phyloP scores from a whole-genome alignment of 805 yeast genomes.

The Cyberlindnera bimundalis region DNA sequence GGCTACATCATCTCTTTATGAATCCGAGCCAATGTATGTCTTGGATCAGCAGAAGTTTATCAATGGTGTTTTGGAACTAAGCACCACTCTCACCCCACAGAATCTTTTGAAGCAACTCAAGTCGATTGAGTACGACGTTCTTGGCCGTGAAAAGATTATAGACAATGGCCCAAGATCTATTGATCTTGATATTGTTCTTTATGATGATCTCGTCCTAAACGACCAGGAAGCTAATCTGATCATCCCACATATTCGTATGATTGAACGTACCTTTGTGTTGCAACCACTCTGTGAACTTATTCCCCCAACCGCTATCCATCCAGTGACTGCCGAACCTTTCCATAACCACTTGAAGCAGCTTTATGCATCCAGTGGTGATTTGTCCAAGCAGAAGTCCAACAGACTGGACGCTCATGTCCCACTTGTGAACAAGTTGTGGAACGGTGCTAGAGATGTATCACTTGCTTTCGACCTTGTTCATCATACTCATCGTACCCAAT shows the following conservation, averaged over 20 bases:
- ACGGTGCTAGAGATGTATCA: constrained; percentile 22
- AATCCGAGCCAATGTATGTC: constrained; percentile 91
- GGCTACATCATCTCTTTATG: constrained; percentile 73
- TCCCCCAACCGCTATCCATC: constrained; percentile 66
- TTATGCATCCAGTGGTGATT: constrained; percentile 33
- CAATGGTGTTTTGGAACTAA: constrained; percentile 74
- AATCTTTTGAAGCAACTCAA: constrained; percentile 62
- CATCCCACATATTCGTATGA: constrained; percentile 85
- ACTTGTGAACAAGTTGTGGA: constrained; percentile 26
- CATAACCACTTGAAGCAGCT: constrained; percentile 62
- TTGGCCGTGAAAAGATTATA: constrained; percentile 69
- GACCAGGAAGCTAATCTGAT: constrained; percentile 50
- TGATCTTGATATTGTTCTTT: constrained; percentile 83
- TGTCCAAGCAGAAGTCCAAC: constrained; percentile 45
- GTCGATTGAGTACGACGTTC: constrained; percentile 68
- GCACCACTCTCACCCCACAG: constrained; percentile 62
- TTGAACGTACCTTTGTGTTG: constrained; percentile 86
- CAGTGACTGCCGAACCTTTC: constrained; percentile 81
- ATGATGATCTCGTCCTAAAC: constrained; percentile 48
- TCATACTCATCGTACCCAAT: constrained; percentile 47
- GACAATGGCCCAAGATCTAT: constrained; percentile 92
- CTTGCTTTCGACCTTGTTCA: constrained; percentile 44
- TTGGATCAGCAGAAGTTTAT: constrained; percentile 75
- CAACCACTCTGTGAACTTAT: constrained; percentile 84
- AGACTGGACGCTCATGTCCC: constrained; percentile 52